These are phyloP conservation scores for Phycomyces nitens DNA, from an alignment of 192 early-diverging fungal genomes.

Conservation along the genomic window DNA sequence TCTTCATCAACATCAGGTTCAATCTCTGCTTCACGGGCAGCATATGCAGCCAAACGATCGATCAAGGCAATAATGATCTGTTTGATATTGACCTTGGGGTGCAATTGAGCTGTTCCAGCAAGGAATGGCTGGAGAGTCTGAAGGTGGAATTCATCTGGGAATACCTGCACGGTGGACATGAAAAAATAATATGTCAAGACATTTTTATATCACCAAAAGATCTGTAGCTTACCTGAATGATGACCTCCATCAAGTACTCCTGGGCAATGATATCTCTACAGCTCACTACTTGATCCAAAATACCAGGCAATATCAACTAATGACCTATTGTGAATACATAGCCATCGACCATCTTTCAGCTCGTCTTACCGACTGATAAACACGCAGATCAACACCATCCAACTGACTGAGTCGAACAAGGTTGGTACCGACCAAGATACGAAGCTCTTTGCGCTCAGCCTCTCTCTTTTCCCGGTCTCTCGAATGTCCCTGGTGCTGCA, in stretches of 20 bases:
- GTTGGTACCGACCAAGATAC: constrained; percentile 95
- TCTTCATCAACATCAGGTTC: constrained; percentile 30
- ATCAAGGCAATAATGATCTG: constrained; percentile 94
- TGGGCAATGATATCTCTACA: constrained; percentile 98
- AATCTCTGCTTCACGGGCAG: constrained; percentile 36
- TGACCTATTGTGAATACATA: constrained; percentile 43
- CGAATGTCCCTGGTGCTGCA: constrained; percentile 95
- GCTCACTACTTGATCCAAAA: constrained; percentile 94
- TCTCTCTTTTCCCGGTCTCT: constrained; percentile 94
- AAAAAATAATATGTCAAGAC: too few relatives aligned
- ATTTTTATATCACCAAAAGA: too few relatives aligned
- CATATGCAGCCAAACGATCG: constrained; percentile 91
- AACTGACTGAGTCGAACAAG: constrained; percentile 91
- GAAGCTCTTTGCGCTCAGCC: constrained; percentile 91
- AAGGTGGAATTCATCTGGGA: constrained; percentile 96
- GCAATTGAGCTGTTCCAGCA: constrained; percentile 85
- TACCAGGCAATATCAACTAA: constrained; percentile 68
- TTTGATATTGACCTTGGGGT: constrained; percentile 94
- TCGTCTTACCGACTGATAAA: constrained; percentile 67
- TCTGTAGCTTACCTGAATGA: constrained; percentile 97
- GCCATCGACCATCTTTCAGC: neutral
- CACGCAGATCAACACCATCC: constrained; percentile 77
- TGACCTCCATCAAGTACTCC: constrained; percentile 99
- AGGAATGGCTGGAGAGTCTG: constrained; percentile 86
- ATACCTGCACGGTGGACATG: constrained; percentile 52